Evolutionary conservation across 78 protist genomes (phyloP).

Genomic region (Paratrimastix pyriformis): DNA sequence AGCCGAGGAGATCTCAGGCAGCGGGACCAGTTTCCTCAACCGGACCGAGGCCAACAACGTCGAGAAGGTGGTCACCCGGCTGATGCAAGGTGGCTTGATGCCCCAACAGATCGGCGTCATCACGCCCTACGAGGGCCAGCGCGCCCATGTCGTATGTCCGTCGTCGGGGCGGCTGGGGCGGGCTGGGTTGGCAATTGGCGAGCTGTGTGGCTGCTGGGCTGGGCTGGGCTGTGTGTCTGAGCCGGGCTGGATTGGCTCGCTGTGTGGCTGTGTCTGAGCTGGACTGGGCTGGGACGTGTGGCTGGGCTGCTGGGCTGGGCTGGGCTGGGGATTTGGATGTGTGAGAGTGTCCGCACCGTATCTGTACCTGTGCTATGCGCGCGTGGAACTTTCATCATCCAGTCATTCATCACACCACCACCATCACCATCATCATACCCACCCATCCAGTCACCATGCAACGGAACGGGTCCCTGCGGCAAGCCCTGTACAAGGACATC

Average conservation of each 20-base stretch:
- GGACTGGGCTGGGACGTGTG: no score
- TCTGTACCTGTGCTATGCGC: no score
- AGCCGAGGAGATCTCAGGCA: constrained; percentile 83
- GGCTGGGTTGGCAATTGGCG: background rate
- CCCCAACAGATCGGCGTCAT: constrained; percentile 95
- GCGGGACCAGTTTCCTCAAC: constrained; percentile 96
- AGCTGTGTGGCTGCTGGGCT: background rate
- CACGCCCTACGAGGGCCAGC: constrained; percentile 99
- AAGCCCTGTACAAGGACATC: constrained; percentile 53
- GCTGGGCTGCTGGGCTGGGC: no score
- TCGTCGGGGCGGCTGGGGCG: background rate
- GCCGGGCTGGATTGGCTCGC: background rate
- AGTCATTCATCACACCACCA: no score
- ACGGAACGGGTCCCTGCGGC: constrained; percentile 65
- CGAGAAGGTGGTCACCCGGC: constrained; percentile 77
- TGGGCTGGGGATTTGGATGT: no score
- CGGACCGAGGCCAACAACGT: constrained; percentile 90
- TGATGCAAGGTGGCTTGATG: constrained; percentile 68
- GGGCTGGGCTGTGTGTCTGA: background rate
- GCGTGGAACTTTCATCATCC: no score
- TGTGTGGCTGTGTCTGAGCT: background rate
- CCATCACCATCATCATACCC: no score
- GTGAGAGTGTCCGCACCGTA: background rate
- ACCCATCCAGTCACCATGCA: constrained; percentile 61
- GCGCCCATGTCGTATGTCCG: constrained; percentile 82